Evolutionary conservation across 192 early-diverging fungal genomes (phyloP), one percentile per base, ranked within the genome.

Genomic region (Podila horticola): DNA sequence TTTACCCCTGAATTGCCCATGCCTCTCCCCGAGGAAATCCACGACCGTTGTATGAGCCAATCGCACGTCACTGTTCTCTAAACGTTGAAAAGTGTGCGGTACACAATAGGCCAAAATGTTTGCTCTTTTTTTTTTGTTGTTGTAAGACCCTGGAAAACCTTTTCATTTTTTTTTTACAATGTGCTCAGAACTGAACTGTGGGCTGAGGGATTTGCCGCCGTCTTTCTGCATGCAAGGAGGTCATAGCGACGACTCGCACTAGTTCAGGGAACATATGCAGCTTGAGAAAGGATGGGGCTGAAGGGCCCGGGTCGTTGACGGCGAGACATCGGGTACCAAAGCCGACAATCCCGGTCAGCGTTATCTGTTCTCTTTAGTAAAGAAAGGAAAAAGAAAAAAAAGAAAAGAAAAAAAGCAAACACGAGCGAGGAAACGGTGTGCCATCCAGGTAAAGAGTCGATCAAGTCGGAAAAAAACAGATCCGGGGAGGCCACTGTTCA

Each of bases 71-170:
- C 28, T 13, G 28, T 59, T 17, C 58, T 59, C 15, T 59, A 31
- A 62, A 62, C 29, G 60, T 62, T 36, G 29, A 34, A 62, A 62
- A 62, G 60, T 62, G 29, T 62, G 60, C 29, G 60, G 29, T 62
- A 62, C 60, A 62, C 60, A 62, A 62, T 9, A 62, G 29, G 60
- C 60, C 29, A 36, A 62, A 62, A n/a, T 33, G 31, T 34, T 62
- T 62, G 60, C 33, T 34, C 33, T 34, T 34, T 34, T 34, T 34
- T 34, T 34, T 34, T 34, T n/a, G 33, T 62, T 36, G 20, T 28
- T 36, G 60, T 9, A 62, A 36, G 33, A 12, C 29, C 34, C 34
- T 62, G 34, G 34, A 34, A 34, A 34, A 2, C 33, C 33, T 34
- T 34, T 34, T 34, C 33, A 34, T 34, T 34, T 34, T 34, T 62